These are phyloP conservation scores for Peziza echinospora DNA, from an alignment of 495 filamentous ascomycete species.

Conservation along the genomic window DNA sequence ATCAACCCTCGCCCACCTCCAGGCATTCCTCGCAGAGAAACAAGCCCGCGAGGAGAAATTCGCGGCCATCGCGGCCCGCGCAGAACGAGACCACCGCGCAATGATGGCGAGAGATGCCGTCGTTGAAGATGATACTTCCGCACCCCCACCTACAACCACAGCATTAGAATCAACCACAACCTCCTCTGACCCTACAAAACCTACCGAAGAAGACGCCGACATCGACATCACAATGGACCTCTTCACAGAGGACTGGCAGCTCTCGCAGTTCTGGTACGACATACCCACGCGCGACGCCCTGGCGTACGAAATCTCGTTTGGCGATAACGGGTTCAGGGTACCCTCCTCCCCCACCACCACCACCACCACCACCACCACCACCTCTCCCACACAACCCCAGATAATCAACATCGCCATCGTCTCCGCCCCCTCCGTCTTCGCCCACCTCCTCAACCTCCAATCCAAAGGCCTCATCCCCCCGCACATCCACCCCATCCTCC, in stretches of 20 bases:
- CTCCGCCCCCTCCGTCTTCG: constrained; percentile 55
- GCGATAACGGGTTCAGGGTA: not conserved
- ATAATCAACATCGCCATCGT: constrained; percentile 26
- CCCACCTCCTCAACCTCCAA: constrained; percentile 30
- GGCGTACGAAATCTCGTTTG: constrained; percentile 26
- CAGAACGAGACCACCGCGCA: constrained; percentile 24
- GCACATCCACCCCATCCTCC: not conserved
- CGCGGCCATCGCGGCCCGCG: constrained; percentile 34
- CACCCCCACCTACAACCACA: too few species aligned
- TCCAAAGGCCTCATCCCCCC: not conserved
- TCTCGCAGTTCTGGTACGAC: constrained; percentile 48
- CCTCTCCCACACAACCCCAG: too few species aligned
- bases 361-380: not conserved
- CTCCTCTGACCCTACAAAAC: not conserved
- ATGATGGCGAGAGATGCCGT: too few species aligned
- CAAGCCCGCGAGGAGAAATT: constrained; percentile 40
- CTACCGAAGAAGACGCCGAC: not conserved
- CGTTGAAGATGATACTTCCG: too few species aligned
- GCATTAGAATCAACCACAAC: too few species aligned
- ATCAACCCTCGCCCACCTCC: constrained; percentile 38
- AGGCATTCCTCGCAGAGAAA: constrained; percentile 46
- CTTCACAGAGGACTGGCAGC: constrained; percentile 65
- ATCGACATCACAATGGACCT: constrained; percentile 39
- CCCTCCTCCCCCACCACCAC: not conserved
- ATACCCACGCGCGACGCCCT: constrained; percentile 41